Conservation (phyloP, 2,329 filamentous ascomycete species). For the Madurella fahalii region DNA sequence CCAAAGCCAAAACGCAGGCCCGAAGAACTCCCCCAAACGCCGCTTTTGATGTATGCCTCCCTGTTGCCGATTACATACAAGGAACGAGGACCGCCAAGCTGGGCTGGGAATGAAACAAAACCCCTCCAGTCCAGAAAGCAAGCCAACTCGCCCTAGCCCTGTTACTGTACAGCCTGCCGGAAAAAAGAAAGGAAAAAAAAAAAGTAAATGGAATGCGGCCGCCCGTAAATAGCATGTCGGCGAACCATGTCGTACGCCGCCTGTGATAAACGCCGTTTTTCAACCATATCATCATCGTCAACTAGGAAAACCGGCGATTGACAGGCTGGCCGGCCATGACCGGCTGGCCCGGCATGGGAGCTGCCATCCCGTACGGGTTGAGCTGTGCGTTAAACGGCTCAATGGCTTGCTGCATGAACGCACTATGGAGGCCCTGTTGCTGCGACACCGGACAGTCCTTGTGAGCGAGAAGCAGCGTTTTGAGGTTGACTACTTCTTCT, state of each 20-base stretch:
- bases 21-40: neutral
- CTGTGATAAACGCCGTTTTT: neutral
- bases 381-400: conserved; percentile 53
- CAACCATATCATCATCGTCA: neutral
- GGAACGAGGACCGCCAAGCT: neutral
- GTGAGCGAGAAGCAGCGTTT: conserved; percentile 86
- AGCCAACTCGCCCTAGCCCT: neutral
- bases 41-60: neutral
- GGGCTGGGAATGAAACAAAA: neutral
- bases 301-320: conserved; percentile 54
- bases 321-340: conserved; percentile 54
- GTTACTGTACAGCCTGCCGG: conserved; percentile 17
- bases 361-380: conserved; percentile 57
- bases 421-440: conserved; percentile 67
- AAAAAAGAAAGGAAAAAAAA: neutral
- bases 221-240: neutral
- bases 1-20: neutral
- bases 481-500: conserved; percentile 92
- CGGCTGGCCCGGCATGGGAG: conserved; percentile 47
- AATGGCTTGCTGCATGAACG: conserved; percentile 53
- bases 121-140: neutral
- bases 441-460: conserved; percentile 95
- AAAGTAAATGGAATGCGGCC: neutral
- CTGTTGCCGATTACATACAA: neutral
- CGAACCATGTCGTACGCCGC: neutral